phyloP scores from a whole-genome alignment of 345 rosid genomes.

The Eucalyptus pumila region DNA sequence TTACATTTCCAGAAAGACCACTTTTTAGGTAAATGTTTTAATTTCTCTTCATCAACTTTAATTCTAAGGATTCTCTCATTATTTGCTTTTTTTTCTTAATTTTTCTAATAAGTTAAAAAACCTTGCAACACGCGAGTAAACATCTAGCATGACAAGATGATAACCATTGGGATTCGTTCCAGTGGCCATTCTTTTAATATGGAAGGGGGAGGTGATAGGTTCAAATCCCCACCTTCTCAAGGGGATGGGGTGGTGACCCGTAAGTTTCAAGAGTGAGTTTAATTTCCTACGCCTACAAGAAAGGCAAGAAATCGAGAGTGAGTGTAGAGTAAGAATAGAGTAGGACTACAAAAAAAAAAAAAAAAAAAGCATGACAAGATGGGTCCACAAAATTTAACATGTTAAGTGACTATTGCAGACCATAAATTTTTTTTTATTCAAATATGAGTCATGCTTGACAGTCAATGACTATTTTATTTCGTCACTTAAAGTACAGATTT shows the following conservation, averaged over 20 bases:
- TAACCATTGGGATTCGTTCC: too few relatives aligned
- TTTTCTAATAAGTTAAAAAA: background rate
- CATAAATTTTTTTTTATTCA: background rate
- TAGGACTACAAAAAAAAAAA: too few relatives aligned
- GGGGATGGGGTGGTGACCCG: too few relatives aligned
- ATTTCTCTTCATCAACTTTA: background rate
- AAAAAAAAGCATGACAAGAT: background rate
- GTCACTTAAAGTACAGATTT: background rate
- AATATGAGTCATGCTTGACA: background rate
- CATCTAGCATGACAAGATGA: background rate
- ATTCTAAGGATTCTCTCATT: background rate
- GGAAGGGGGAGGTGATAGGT: too few relatives aligned
- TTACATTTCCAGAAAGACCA: background rate
- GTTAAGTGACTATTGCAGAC: background rate
- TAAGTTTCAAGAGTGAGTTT: too few relatives aligned
- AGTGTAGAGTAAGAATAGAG: too few relatives aligned
- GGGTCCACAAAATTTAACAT: background rate
- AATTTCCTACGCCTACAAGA: too few relatives aligned
- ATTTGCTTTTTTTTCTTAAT: background rate
- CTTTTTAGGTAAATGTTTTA: background rate
- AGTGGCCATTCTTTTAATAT: too few relatives aligned
- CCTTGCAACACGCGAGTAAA: background rate
- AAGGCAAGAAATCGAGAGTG: too few relatives aligned
- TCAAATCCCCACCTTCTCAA: too few relatives aligned
- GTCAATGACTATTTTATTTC: background rate